phyloP scores from a whole-genome alignment of 768 basidiomycete genomes.

The Boletus barrowsii region DNA sequence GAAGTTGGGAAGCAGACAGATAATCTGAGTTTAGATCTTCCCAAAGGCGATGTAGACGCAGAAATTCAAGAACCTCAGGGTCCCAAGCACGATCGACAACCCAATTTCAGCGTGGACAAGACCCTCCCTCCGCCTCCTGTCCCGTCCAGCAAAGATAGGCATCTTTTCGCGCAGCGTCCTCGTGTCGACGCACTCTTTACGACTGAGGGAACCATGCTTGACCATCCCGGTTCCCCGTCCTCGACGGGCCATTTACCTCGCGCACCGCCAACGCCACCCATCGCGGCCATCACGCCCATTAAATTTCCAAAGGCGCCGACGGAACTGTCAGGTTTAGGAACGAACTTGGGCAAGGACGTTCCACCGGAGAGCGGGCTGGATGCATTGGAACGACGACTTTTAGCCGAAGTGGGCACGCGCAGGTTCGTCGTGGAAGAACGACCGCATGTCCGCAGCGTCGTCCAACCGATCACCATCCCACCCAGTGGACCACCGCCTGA shows the following conservation, averaged over 20 bases:
- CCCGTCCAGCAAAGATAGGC: slow-evolving; percentile 40
- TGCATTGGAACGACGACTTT: slow-evolving; percentile 63
- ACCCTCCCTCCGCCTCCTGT: slow-evolving; percentile 60
- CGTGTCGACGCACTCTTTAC: slow-evolving; percentile 34
- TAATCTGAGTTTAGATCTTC: slow-evolving; percentile 28
- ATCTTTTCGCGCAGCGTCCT: slow-evolving; percentile 12
- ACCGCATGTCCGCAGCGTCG: slow-evolving; percentile 36
- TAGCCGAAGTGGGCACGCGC: slow-evolving; percentile 73
- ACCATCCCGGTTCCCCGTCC: slow-evolving; percentile 10
- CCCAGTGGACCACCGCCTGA: slow-evolving; percentile 24
- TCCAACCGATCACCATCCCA: slow-evolving; percentile 40
- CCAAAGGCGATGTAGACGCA: slow-evolving; percentile 22
- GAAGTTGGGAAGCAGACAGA: slow-evolving; percentile 38
- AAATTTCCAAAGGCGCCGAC: slow-evolving; percentile 35
- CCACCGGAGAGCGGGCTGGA: slow-evolving; percentile 59
- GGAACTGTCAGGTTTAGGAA: slow-evolving; percentile 24
- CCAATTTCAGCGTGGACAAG: slow-evolving; percentile 43
- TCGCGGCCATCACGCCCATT: slow-evolving; percentile 40
- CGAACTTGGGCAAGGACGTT: slow-evolving; percentile 19
- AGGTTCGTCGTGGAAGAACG: slow-evolving; percentile 31
- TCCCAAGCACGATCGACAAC: slow-evolving; percentile 11
- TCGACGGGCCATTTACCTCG: slow-evolving; percentile 11
- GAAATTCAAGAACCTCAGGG: slow-evolving; percentile 18
- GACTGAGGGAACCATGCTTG: slow-evolving; percentile 7
- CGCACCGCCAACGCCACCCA: slow-evolving; percentile 51